Conservation (phyloP, 2,329 filamentous ascomycete species). For the Fusarium tjaetaba region DNA sequence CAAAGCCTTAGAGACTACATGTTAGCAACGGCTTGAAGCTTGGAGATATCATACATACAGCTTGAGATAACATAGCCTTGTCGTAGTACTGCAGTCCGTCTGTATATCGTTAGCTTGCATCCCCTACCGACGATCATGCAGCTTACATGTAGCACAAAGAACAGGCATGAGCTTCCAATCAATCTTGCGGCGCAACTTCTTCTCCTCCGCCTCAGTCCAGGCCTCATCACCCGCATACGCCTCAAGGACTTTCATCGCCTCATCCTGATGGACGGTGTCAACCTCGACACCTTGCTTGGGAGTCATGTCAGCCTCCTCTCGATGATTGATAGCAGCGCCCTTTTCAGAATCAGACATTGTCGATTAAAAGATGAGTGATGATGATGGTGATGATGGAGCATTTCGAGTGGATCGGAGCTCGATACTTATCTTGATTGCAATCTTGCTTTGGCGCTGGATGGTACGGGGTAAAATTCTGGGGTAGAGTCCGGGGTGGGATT, state of each 20-base stretch:
- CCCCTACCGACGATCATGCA: conserved; percentile 27
- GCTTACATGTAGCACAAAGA: conserved; percentile 55
- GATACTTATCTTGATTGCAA: conserved; percentile 29
- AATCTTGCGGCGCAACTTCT: conserved; percentile 49
- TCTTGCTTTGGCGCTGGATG: neutral
- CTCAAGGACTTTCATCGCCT: conserved; percentile 52
- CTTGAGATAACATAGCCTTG: conserved; percentile 64
- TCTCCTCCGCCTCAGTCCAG: conserved; percentile 57
- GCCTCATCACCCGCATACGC: conserved; percentile 53
- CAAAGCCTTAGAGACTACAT: conserved; percentile 8
- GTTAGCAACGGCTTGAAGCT: neutral
- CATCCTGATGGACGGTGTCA: conserved; percentile 37
- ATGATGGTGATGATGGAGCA: neutral
- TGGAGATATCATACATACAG: conserved; percentile 47
- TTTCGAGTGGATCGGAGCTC: neutral
- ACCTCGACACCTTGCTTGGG: neutral
- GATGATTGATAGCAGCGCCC: conserved; percentile 11
- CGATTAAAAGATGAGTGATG: neutral
- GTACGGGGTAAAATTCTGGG: neutral
- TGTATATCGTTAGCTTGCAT: neutral
- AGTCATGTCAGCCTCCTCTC: conserved; percentile 7
- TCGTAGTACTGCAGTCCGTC: conserved; percentile 55
- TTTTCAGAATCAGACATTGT: conserved; percentile 37
- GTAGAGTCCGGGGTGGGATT: neutral
- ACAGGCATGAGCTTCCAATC: conserved; percentile 54